phyloP scores from a whole-genome alignment of 2,329 filamentous ascomycete species.

The Lecanosticta acicola region DNA sequence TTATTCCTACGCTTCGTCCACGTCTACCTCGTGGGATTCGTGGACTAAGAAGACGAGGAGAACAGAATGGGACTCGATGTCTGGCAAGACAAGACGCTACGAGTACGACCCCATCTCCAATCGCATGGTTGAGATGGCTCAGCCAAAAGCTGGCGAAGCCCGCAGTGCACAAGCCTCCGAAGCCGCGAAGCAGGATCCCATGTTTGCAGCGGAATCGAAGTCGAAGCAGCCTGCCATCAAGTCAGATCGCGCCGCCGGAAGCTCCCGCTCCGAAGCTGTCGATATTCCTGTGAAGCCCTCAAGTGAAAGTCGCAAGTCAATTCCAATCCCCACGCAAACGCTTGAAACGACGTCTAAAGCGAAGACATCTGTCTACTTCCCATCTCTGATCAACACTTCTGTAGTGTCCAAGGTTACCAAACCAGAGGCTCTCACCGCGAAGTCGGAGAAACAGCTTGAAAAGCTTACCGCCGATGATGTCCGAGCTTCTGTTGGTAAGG shows the following conservation, averaged over 20 bases:
- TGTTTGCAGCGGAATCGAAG: background rate
- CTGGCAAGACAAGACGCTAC: slow-evolving; percentile 25
- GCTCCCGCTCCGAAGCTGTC: background rate
- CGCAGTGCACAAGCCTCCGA: background rate
- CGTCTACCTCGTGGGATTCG: slow-evolving; percentile 27
- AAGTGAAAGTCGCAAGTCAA: slow-evolving; percentile 10
- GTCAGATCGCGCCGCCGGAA: background rate
- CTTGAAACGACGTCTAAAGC: slow-evolving; percentile 1
- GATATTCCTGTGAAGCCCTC: slow-evolving; percentile 18
- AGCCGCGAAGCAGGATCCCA: background rate
- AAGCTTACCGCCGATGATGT: slow-evolving; percentile 38
- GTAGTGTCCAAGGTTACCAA: slow-evolving; percentile 11
- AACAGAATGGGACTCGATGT: slow-evolving; percentile 31
- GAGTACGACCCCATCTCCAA: slow-evolving; percentile 37
- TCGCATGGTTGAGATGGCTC: slow-evolving; percentile 31
- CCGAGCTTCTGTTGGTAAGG: slow-evolving; percentile 40
- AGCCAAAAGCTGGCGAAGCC: slow-evolving; percentile 3
- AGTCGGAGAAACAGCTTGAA: slow-evolving; percentile 38
- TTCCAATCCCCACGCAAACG: slow-evolving; percentile 18
- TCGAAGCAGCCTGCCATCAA: background rate
- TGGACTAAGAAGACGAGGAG: slow-evolving; percentile 27
- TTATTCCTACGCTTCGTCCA: slow-evolving; percentile 25
- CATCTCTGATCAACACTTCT: slow-evolving; percentile 24
- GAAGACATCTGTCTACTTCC: slow-evolving; percentile 21
- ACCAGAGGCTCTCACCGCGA: slow-evolving; percentile 28